Evolutionary conservation across 306 rosid genomes (phyloP).

Genomic region (Lathyrus oleraceus): DNA sequence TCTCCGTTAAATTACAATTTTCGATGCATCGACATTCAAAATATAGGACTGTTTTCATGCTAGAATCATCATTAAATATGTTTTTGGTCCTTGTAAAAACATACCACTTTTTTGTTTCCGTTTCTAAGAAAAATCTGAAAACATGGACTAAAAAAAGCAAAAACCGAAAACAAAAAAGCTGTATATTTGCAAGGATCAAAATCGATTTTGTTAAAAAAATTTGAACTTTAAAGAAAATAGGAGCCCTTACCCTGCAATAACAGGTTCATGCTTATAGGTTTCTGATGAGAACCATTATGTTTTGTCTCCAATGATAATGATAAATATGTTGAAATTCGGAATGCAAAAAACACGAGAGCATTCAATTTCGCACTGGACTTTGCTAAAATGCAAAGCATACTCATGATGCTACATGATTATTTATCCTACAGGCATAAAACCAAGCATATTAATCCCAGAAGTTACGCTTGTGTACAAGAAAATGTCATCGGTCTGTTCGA

Average conservation of each 20-base stretch:
- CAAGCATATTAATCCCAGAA: slow-evolving; percentile 68
- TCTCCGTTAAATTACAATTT: slow-evolving; percentile 34
- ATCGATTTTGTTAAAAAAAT: not conserved
- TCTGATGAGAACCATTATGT: slow-evolving; percentile 32
- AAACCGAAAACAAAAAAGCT: not conserved
- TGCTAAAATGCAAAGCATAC: slow-evolving; percentile 40
- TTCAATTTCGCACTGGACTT: slow-evolving; percentile 50
- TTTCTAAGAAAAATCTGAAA: too few species aligned
- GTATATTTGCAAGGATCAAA: not conserved
- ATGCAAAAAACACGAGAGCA: slow-evolving; percentile 50
- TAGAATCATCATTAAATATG: not conserved
- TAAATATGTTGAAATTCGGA: slow-evolving; percentile 39
- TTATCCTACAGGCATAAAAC: slow-evolving; percentile 54
- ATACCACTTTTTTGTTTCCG: not conserved
- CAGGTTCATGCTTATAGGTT: slow-evolving; percentile 37
- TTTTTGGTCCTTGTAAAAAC: not conserved
- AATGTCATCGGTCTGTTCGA: slow-evolving; percentile 63
- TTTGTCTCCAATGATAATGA: slow-evolving; percentile 34
- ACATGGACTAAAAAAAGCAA: not conserved
- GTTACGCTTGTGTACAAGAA: slow-evolving; percentile 73
- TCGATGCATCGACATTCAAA: slow-evolving; percentile 24
- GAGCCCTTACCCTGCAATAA: slow-evolving; percentile 41
- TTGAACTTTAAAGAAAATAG: slow-evolving; percentile 23
- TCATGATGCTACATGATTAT: slow-evolving; percentile 43
- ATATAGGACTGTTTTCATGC: slow-evolving; percentile 9